Conservation (phyloP, 495 filamentous ascomycete genomes). For the Neurospora hispaniola region DNA sequence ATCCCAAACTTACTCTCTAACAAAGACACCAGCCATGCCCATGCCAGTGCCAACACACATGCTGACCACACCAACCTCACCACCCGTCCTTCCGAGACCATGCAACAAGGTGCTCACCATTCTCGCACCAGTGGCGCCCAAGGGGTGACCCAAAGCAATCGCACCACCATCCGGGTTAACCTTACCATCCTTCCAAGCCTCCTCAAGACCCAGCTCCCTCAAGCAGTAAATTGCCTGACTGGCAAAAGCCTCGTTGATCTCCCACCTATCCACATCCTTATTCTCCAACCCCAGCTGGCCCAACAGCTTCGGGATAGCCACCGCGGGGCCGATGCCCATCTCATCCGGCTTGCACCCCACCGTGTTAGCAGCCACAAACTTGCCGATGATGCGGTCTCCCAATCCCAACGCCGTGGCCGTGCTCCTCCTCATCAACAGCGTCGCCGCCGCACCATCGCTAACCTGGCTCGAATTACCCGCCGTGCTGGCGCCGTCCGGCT, state of each 20-base stretch:
- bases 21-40: conserved; percentile 82
- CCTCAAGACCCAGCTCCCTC: conserved; percentile 57
- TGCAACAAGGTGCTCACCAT: conserved; percentile 68
- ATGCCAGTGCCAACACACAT: conserved; percentile 93
- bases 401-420: conserved; percentile 70
- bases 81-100: conserved; percentile 45
- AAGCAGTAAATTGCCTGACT: conserved; percentile 78
- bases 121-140: conserved; percentile 83
- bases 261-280: conserved; percentile 76
- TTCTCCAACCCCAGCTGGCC: conserved; percentile 49
- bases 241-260: conserved; percentile 95
- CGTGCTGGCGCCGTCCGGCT: conserved; percentile 58
- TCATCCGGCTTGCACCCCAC: conserved; percentile 77
- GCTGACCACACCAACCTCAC: conserved; percentile 62
- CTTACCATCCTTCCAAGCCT: conserved; percentile 45
- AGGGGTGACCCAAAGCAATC: conserved; percentile 85
- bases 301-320: conserved; percentile 76
- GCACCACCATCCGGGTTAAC: conserved; percentile 91
- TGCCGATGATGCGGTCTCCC: conserved; percentile 55
- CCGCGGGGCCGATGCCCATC: conserved; percentile 83
- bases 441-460: conserved; percentile 77
- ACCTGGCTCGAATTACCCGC: conserved; percentile 84
- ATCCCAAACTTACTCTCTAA: conserved; percentile 51
- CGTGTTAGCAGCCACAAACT: conserved; percentile 64
- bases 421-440: conserved; percentile 71